phyloP scores from a whole-genome alignment of 352 stramenopile species.

The Globisporangium cederbergense region DNA sequence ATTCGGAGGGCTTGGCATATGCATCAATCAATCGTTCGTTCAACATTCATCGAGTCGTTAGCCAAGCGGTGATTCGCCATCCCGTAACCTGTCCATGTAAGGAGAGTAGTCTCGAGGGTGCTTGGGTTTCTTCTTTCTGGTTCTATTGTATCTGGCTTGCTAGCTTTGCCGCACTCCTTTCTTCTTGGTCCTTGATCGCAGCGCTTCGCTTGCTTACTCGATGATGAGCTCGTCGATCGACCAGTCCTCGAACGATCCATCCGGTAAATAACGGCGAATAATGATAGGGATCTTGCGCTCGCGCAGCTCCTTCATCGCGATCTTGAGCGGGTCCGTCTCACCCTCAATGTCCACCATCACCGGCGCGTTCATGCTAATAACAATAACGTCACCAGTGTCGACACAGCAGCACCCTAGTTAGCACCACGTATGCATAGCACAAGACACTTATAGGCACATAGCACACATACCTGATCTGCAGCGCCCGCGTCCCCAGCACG shows the following conservation, averaged over 20 bases:
- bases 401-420: neutral
- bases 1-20: neutral
- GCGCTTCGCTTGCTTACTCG: constrained; percentile 66
- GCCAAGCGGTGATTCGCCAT: neutral
- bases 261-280: constrained; percentile 98
- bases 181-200: constrained; percentile 14
- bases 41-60: constrained; percentile 5
- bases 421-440: neutral
- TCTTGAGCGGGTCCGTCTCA: constrained; percentile 99
- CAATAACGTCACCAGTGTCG: neutral
- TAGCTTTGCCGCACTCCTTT: neutral
- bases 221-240: constrained; percentile 99
- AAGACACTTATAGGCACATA: constrained; percentile 1
- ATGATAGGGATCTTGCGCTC: constrained; percentile 99
- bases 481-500: constrained; percentile 96
- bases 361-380: constrained; percentile 91
- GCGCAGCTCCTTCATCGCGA: constrained; percentile 99
- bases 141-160: constrained; percentile 10
- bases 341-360: constrained; percentile 96
- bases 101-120: neutral
- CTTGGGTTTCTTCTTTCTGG: constrained; percentile 1
- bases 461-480: constrained; percentile 94
- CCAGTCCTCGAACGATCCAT: constrained; percentile 99
- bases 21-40: constrained; percentile 3
- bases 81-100: neutral